Percentiles rank a stretch among this genome's conserved stretches.
phyloP scores from a whole-genome alignment of 2,329 filamentous ascomycete genomes.

The Huntiella decipiens region DNA sequence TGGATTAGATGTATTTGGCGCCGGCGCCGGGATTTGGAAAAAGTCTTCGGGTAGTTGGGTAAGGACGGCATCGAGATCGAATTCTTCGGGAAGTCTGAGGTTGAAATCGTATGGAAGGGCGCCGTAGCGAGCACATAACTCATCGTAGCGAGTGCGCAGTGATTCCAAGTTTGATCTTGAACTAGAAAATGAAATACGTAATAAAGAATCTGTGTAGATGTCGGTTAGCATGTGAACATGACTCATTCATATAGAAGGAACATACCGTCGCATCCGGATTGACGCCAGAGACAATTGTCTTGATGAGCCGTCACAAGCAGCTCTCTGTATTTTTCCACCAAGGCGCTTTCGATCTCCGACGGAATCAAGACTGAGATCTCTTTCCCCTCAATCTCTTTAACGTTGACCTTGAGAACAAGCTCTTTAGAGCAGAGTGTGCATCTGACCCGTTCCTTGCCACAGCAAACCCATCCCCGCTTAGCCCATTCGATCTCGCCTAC shows the following conservation, averaged over 20 bases:
- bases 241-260: neutral
- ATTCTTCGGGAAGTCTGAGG: conserved; percentile 32
- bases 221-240: neutral
- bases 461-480: conserved; percentile 78
- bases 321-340: conserved; percentile 58
- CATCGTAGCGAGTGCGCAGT: conserved; percentile 46
- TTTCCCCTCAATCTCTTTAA: conserved; percentile 36
- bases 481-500: conserved; percentile 90
- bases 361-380: conserved; percentile 33
- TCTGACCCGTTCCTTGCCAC: conserved; percentile 62
- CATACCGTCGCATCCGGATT: conserved; percentile 68
- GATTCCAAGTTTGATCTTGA: conserved; percentile 36
- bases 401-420: conserved; percentile 59
- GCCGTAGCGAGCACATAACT: conserved; percentile 32
- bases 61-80: conserved; percentile 32
- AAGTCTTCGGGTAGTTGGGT: conserved; percentile 34
- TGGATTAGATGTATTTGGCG: conserved; percentile 17
- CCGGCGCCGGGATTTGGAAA: conserved; percentile 27
- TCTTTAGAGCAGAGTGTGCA: conserved; percentile 76
- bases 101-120: conserved; percentile 45
- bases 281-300: conserved; percentile 71
- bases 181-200: conserved; percentile 45
- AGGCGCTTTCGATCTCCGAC: conserved; percentile 45
- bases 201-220: conserved; percentile 29
- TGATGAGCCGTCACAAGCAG: conserved; percentile 59